phyloP scores from a whole-genome alignment of 306 rosid genomes.

The Morella rubra region DNA sequence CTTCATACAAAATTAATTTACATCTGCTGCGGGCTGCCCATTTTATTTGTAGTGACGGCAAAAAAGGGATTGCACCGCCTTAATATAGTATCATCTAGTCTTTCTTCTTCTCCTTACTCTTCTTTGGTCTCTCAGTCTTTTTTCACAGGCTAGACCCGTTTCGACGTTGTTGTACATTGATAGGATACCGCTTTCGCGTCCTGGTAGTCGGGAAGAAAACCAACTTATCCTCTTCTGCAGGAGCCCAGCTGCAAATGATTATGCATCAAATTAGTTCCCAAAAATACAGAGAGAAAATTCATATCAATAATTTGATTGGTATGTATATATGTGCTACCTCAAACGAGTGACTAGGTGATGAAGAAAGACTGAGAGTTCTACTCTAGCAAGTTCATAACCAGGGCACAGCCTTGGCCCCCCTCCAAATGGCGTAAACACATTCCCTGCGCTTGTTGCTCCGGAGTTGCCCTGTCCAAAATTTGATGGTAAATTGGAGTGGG shows the following conservation, averaged over 20 bases:
- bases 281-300: not conserved
- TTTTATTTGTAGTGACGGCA: not conserved
- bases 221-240: conserved; percentile 92
- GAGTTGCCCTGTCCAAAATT: conserved; percentile 42
- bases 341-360: conserved; percentile 75
- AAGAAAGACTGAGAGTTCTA: conserved; percentile 84
- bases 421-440: conserved; percentile 83
- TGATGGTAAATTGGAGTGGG: too few species aligned
- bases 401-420: conserved; percentile 94
- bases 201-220: conserved; percentile 95
- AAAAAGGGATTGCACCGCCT: not conserved
- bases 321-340: conserved; percentile 42
- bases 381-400: conserved; percentile 91
- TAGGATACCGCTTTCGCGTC: conserved; percentile 88
- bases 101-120: not conserved
- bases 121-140: conserved; percentile 2
- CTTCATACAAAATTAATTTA: not conserved
- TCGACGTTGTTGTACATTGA: conserved; percentile 55
- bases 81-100: not conserved
- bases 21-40: not conserved
- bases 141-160: conserved; percentile 10
- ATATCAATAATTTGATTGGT: too few species aligned
- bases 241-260: conserved; percentile 63
- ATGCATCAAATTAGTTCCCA: not conserved
- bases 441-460: conserved; percentile 40